Evolutionary conservation across 225 moss, liverwort and hornwort species (phyloP), one percentile per base, ranked within the genome.

Genomic region (Sphagnum tenellum): DNA sequence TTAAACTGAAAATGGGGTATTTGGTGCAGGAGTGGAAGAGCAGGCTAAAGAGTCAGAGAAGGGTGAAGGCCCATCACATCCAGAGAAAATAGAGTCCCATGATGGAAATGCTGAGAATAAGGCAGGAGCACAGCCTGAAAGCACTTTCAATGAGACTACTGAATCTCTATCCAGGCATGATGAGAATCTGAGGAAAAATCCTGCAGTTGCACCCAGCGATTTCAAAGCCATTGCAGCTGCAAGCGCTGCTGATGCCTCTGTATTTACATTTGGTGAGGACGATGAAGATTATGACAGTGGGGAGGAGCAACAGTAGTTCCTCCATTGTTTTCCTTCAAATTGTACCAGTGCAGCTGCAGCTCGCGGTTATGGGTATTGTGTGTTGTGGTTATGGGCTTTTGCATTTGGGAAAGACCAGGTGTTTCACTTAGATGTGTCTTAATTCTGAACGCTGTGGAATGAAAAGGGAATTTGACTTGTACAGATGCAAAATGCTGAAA

Each of bases 221-320:
- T 98, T 98, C 74, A 89, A 89, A 67, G 90, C 93, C 7, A 93
- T 92, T 66, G 94, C 92, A 48, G 88, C 88, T 47, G 95, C 95
- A 29, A 92, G 92, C 72, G 93, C 96, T 46, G 98, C 98, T 56
- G 98, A 99, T 88, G 85, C 98, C 7, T 99, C 98, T 1, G 90
- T 99, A 60, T 99, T 99, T 70, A 99, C 98, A 3, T 99, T 99
- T 58, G 98, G 90, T 49, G 98, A 99, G 46, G 98, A 99, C 14
- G 98, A 99, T 45, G 98, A 99, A 70, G 90, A 76, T 68, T 90
- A 98, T 5, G 89, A 83, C 48, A 92, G 92, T 58, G 98, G 89
- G 57, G 90, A 99, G 69, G 84, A 78, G 61, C 81, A 78, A 9
- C 9, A 52, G 9, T 52, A 29, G 29, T 29, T 29, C 29, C 29